Evolutionary conservation across 495 filamentous ascomycete species (phyloP).

Genomic region (Tuber borchii): DNA sequence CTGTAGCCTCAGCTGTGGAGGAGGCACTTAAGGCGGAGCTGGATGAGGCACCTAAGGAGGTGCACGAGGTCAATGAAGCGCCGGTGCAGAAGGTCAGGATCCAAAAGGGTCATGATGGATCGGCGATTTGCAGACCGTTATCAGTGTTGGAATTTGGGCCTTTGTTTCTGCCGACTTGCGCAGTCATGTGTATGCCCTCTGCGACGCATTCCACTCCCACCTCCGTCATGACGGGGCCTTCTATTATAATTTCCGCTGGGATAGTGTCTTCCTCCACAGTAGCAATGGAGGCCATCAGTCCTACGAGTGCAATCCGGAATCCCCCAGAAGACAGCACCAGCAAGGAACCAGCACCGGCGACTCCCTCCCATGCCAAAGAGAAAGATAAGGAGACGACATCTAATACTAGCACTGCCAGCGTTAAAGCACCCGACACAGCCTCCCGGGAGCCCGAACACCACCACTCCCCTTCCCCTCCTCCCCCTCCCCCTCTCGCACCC

Average conservation of each 20-base stretch:
- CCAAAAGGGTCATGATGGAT: not conserved
- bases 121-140: slow-evolving; percentile 16
- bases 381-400: slow-evolving; percentile 29
- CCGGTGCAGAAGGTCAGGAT: not conserved
- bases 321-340: not conserved
- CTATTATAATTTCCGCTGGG: slow-evolving; percentile 14
- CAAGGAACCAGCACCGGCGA: slow-evolving; percentile 11
- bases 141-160: slow-evolving; percentile 6
- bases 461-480: slow-evolving; percentile 13
- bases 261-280: slow-evolving; percentile 1
- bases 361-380: slow-evolving; percentile 26
- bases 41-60: slow-evolving; percentile 13
- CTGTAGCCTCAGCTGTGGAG: not conserved
- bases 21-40: no score
- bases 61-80: slow-evolving; percentile 14
- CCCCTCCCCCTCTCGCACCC: slow-evolving; percentile 44
- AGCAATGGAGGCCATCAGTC: not conserved
- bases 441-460: slow-evolving; percentile 11
- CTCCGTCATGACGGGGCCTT: slow-evolving; percentile 7
- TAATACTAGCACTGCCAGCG: slow-evolving; percentile 16
- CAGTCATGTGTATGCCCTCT: slow-evolving; percentile 18
- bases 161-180: slow-evolving; percentile 15
- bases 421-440: slow-evolving; percentile 14
- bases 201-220: slow-evolving; percentile 19
- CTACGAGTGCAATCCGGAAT: not conserved